Percentiles rank a stretch among this genome's conserved stretches.
phyloP scores from a whole-genome alignment of 805 yeast species.

The Metahyphopichia silvanorum region DNA sequence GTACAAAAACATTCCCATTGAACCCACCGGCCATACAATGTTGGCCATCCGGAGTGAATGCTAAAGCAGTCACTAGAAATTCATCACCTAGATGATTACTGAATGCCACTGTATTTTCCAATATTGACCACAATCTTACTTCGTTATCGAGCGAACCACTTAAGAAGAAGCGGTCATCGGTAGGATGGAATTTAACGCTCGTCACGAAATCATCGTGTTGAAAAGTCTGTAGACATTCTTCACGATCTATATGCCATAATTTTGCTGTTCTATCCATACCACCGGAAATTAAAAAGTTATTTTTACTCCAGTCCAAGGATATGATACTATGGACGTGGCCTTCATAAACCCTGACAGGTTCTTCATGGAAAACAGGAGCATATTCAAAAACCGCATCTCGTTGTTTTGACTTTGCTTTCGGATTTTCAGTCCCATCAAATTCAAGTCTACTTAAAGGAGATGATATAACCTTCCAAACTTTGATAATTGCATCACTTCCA shows the following conservation, averaged over 20 bases:
- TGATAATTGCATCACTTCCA: constrained; percentile 66
- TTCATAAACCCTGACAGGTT: constrained; percentile 55
- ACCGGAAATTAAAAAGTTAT: constrained; percentile 73
- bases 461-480: constrained; percentile 77
- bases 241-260: constrained; percentile 80
- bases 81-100: constrained; percentile 50
- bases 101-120: constrained; percentile 65
- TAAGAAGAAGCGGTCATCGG: constrained; percentile 81
- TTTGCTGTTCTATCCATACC: constrained; percentile 83
- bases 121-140: constrained; percentile 78
- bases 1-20: constrained; percentile 60
- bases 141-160: constrained; percentile 79
- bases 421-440: constrained; percentile 4
- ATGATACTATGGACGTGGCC: constrained; percentile 73
- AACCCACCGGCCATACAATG: constrained; percentile 72
- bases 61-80: constrained; percentile 70
- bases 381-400: constrained; percentile 27
- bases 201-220: constrained; percentile 81
- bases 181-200: constrained; percentile 73
- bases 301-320: constrained; percentile 85
- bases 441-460: constrained; percentile 63
- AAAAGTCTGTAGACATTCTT: constrained; percentile 59
- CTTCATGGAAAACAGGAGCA: constrained; percentile 77
- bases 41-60: constrained; percentile 65
- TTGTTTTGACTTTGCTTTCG: constrained; percentile 11